Evolutionary conservation across 1,284 basidiomycete genomes (phyloP), one percentile per base, ranked within the genome.

Genomic region (Leccinum fallax): DNA sequence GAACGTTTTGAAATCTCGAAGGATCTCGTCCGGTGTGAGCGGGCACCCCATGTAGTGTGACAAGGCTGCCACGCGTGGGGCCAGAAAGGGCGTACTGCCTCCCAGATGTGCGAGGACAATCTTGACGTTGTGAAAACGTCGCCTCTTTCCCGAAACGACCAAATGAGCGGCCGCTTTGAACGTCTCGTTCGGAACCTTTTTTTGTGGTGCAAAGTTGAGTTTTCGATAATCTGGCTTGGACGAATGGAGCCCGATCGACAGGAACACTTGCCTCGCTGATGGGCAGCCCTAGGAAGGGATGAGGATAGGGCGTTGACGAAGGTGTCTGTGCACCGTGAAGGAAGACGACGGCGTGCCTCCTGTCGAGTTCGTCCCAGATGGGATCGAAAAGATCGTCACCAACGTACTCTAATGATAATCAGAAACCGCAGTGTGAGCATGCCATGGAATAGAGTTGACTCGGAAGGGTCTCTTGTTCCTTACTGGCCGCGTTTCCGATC

Each of bases 121-220:
- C 62, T 83, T 86, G 64, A 85, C 77, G 58, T 82, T 75, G 30
- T 79, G 72, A 67, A 83, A 89, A 62, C 79, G 83, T 55, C 86
- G 83, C 71, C 87, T 88, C 66, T 84, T 84, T 55, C 87, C 86
- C 2, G 86, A 81, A 32, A 90, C 84, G 53, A 91, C 87, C 53
- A 91, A 81, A 71, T 90, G 87, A 1, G 88, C 83, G 43, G 89
- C 89, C 3, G 88, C 89, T 76, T 90, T 91, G 79, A 84, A 90
- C 0, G 90, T 91, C 74, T 92, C 89, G 69, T 89, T 86, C 11
- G 89, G 89, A 0, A 89, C 88, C 88, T 90, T 61, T 52, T 19
- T 38, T 38, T 6, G 15, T 48, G 55, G n/a, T 53, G 34, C 28
- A 70, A 61, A 32, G 67, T 68, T 66, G 34, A 43, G 63, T 64